Base-by-base conservation (phyloP, 2,329 filamentous ascomycete genomes). In the Aspergillus fumigatiaffinis region DNA sequence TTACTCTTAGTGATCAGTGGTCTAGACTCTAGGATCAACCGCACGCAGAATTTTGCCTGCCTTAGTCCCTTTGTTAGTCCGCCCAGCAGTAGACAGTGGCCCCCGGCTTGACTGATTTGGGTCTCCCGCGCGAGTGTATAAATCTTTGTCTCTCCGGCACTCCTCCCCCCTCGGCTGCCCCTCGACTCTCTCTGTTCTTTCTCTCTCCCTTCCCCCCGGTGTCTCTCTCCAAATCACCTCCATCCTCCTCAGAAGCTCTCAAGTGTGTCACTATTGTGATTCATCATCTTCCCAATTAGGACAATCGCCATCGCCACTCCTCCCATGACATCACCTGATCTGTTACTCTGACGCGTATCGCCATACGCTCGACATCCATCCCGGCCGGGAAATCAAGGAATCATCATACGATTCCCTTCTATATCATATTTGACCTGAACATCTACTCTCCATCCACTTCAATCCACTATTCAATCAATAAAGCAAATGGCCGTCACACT, bases 381-480 rank as follows among this genome's bases (percentile, higher is more conserved):
- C 42, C n/a, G 10, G 20, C 6, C 42, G 42, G 42, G 42, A 46
- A 46, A 23, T 46, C 9, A 23, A 46, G 42, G 42, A 46, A 21
- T 14, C 7, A 21, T 46, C 42, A 46, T 20, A 46, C 21, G 20
- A 47, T 25, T 47, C 6, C 44, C 9, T 17, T 14, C 25, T 17
- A 3, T 6, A 8, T 3, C n/a, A 49, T 52, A 52, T 35, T 52
- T n/a, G 48, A 35, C 20, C 35, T 25, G 23, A 14, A 51, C 28
- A 26, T 51, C 44, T 26, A 52, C 49, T 44, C 44, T 47, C 21
- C 44, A 55, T 71, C 72, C 68, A 66, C 68, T 68, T 42, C 59
- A 67, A 58, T 63, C 49, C 35, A 50, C 62, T 29, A 60, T 63
- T 28, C 58, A 63, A 25, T 56, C 63, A 49, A 53, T 54, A 49